phyloP scores from a whole-genome alignment of 2,329 filamentous ascomycete genomes.

The Zymoseptoria tritici region DNA sequence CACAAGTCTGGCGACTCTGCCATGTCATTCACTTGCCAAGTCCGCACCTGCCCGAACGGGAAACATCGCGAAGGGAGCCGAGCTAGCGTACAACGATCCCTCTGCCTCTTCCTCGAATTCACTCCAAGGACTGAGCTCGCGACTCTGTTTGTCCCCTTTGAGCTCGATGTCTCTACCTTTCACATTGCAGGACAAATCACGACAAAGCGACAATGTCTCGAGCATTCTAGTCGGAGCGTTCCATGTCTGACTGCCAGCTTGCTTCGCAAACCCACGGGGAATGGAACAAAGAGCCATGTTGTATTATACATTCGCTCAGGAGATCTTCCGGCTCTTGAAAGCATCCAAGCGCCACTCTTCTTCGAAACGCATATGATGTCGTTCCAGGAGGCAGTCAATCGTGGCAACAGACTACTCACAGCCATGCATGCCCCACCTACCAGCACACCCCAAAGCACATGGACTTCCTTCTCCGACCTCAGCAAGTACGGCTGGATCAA shows the following conservation, averaged over 20 bases:
- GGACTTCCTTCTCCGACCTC: conserved; percentile 1
- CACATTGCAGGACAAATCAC: not conserved
- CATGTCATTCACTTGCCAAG: not conserved
- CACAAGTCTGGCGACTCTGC: not conserved
- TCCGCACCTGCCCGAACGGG: not conserved
- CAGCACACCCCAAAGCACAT: not conserved
- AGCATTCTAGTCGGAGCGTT: not conserved
- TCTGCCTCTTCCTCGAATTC: not conserved
- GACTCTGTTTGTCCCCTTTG: too few species aligned
- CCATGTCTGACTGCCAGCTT: not conserved
- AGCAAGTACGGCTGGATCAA: not conserved
- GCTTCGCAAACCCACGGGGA: not conserved
- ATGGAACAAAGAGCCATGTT: not conserved
- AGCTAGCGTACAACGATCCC: not conserved
- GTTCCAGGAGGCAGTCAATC: not conserved
- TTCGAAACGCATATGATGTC: not conserved
- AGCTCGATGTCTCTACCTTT: too few species aligned
- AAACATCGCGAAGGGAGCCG: not conserved
- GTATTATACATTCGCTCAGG: not conserved
- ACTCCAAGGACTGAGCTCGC: too few species aligned
- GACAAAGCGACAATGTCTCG: not conserved
- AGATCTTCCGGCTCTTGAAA: not conserved
- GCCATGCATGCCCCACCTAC: not conserved
- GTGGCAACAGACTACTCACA: not conserved
- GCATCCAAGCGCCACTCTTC: not conserved